Evolutionary conservation across 2,329 filamentous ascomycete species (phyloP), one percentile per base, ranked within the genome.

Genomic region (Cytospora mali): DNA sequence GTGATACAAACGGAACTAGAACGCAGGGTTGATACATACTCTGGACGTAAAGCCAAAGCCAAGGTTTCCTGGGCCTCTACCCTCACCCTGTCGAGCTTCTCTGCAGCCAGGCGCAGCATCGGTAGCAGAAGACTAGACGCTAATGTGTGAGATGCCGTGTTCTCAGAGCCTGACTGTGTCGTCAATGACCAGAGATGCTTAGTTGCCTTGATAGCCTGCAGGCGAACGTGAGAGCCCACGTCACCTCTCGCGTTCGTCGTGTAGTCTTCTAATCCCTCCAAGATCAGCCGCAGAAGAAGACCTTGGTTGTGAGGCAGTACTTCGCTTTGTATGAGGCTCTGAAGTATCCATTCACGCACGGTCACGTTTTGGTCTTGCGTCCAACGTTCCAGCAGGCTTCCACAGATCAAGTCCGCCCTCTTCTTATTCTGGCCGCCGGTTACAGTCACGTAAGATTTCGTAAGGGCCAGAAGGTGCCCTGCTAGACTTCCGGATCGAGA

Each of bases 11-110:
- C 5, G 7, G 11, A 7, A 16, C 2, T 35, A 4, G 13, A 16
- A 31, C 6, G 25, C 21, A 28, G 14, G 14, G 6, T 16, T 23
- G 14, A 11, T 25, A 73, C 77, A 62, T 72, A 88, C 86, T 73
- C 75, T 27, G 77, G 66, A 28, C 75, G 67, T n/a, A 85, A 68
- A 25, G 78, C 69, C 52, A 83, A 67, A 5, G 76, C 75, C 52
- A 88, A 69, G 11, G 81, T 81, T 33, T 79, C 75, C 65, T 89
- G 86, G 1, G 88, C 89, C 66, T 86, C 83, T 0, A 85, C 79
- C 27, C 95, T 87, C 21, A 98, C 89, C 66, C 92, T 90, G 74
- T 98, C 94, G 2, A 98, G 82, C 73, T 96, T 97, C 75, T 99
- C 95, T 0, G 91, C 85, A 2, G 92, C 88, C 16, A 98, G 81